Conservation (phyloP, 805 yeast genomes). For the Wickerhamiella azymoides region DNA sequence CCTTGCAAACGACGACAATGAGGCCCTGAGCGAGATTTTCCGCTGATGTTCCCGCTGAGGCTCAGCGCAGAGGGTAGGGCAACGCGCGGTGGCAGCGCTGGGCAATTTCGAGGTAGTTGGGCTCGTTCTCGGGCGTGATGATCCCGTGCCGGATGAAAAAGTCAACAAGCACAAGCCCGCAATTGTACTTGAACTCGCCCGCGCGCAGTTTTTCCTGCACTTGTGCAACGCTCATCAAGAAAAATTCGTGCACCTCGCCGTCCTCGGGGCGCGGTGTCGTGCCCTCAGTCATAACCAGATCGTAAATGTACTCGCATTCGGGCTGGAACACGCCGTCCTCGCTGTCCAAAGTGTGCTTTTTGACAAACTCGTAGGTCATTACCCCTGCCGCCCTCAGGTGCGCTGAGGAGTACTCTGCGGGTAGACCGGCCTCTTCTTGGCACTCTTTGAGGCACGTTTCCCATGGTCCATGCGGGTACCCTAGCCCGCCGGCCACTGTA, state of each 20-base stretch:
- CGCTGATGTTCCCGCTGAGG: too few species aligned
- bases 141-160: constrained; percentile 78
- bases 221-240: constrained; percentile 46
- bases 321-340: constrained; percentile 66
- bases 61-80: constrained; percentile 44
- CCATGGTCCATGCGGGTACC: constrained; percentile 56
- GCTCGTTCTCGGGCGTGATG: constrained; percentile 51
- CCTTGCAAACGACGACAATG: neutral
- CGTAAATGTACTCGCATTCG: constrained; percentile 73
- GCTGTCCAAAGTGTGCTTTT: constrained; percentile 21
- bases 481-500: constrained; percentile 91
- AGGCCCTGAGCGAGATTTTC: constrained; percentile 8
- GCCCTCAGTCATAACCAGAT: constrained; percentile 39
- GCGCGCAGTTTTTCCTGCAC: constrained; percentile 35
- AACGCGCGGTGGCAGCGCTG: constrained; percentile 50
- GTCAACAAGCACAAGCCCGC: constrained; percentile 67
- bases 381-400: constrained; percentile 45
- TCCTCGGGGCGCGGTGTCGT: constrained; percentile 47
- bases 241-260: constrained; percentile 64
- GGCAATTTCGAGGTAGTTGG: constrained; percentile 46
- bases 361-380: constrained; percentile 39
- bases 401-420: constrained; percentile 33
- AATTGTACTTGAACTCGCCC: constrained; percentile 77
- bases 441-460: constrained; percentile 82
- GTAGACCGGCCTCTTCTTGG: constrained; percentile 80